These are phyloP conservation scores for Cudoniella acicularis DNA, from an alignment of 495 filamentous ascomycete species.

Conservation along the genomic window DNA sequence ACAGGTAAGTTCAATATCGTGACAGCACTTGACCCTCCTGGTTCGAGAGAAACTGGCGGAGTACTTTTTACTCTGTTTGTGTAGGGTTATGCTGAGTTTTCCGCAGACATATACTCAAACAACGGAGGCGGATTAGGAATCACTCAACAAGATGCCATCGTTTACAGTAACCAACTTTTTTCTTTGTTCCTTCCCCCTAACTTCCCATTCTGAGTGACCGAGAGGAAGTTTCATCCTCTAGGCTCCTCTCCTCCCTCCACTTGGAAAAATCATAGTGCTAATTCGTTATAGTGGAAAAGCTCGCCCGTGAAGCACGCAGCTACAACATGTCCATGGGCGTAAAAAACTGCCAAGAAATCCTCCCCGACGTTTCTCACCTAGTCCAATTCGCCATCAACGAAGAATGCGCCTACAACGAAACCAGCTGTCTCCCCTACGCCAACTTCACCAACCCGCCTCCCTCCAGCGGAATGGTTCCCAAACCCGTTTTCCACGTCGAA, in stretches of 20 bases:
- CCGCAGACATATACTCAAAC: not conserved
- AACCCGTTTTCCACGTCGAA: not conserved
- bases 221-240: too few relatives aligned
- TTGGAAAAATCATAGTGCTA: too few relatives aligned
- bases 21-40: not conserved
- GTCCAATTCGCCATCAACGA: not conserved
- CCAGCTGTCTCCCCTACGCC: not conserved
- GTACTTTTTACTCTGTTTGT: too few relatives aligned
- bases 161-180: not conserved
- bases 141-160: not conserved
- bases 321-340: not conserved
- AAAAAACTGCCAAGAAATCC: not conserved
- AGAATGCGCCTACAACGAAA: not conserved
- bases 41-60: not conserved
- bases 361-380: not conserved
- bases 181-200: too few relatives aligned
- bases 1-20: not conserved
- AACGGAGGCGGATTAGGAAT: not conserved
- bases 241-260: too few relatives aligned
- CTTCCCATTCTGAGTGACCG: too few relatives aligned
- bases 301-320: not conserved
- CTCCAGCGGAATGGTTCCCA: not conserved
- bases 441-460: not conserved
- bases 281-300: too few relatives aligned
- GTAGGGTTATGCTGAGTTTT: too few relatives aligned